Conservation (phyloP, 2,329 filamentous ascomycete species). For the Samsoniella hepiali region DNA sequence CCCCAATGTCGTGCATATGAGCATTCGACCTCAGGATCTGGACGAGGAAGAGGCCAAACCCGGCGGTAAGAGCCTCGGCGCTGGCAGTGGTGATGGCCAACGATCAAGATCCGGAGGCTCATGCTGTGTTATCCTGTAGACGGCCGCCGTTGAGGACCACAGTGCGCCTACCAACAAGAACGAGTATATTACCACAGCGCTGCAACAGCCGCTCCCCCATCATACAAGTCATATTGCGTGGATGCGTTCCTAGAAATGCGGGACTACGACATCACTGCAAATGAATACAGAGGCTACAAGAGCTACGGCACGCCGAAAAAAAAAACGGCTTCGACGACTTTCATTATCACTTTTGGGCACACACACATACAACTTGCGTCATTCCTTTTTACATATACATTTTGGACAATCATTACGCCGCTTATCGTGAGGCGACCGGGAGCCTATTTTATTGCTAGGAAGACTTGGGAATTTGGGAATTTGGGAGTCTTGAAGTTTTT, state of each 20-base stretch:
- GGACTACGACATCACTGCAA: neutral
- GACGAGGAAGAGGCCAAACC: slow-evolving; percentile 76
- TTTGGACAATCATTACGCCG: slow-evolving; percentile 18
- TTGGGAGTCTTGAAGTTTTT: slow-evolving; percentile 23
- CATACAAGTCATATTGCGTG: neutral
- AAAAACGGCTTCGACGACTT: slow-evolving; percentile 2
- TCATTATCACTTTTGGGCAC: slow-evolving; percentile 7
- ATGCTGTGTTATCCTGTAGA: slow-evolving; percentile 53
- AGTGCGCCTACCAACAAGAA: neutral
- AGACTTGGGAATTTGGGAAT: slow-evolving; percentile 6
- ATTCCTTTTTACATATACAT: slow-evolving; percentile 15
- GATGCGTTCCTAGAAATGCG: neutral
- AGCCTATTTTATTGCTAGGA: slow-evolving; percentile 14
- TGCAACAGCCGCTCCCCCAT: neutral
- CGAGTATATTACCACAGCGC: neutral
- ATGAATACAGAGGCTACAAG: neutral
- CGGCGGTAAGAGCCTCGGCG: slow-evolving; percentile 49
- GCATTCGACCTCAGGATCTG: slow-evolving; percentile 80
- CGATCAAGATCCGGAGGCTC: slow-evolving; percentile 38
- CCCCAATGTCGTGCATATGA: slow-evolving; percentile 92
- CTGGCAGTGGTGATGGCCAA: slow-evolving; percentile 40
- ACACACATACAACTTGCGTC: slow-evolving; percentile 9
- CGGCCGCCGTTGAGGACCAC: neutral
- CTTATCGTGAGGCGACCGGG: slow-evolving; percentile 16
- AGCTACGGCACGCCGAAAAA: neutral